Evolutionary conservation across 208 protist genomes (phyloP), one percentile per base, ranked within the genome.

Genomic region (Porcisia deanei): DNA sequence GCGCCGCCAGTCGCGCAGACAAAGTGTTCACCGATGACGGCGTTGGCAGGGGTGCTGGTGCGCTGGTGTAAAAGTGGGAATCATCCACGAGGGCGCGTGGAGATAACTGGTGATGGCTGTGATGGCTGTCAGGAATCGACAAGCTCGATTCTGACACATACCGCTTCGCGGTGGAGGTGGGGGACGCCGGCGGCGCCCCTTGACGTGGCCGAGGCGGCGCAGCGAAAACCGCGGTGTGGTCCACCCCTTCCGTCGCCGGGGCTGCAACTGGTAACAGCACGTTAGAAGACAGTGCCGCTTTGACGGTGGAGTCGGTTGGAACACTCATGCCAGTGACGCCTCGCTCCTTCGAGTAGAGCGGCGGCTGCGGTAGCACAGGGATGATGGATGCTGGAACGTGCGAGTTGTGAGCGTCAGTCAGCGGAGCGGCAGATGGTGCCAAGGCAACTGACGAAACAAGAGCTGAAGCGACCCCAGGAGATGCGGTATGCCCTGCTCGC

Each of bases 1-100:
- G 73, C 20, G 66, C 78, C 34, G 78, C 73, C 58, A 82, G 49
- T 2, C 78, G 72, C 1, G 78, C 78, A 7, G 78, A 82, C 12
- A 82, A 63, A 0, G 78, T 75, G 25, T 66, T 41, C 10, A 75
- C 66, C 1, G 73, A 71, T 6, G 72, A 69, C 2, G 72, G 71
- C 3, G 39, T 14, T 1, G 72, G 78, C 55, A 77, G 52, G 52
- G 65, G n/a, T 7, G 22, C 9, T 20, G 53, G 25, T 25, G 41
- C 37, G 1, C 20, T 52, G 45, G 72, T 53, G 41, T 60, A 47
- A 20, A 73, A 41, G 30, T 4, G 59, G 12, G 22, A 41, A 34
- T 54, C 65, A 18, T 52, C 69, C 37, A 49, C 69, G 37, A 63
- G 54, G 20, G 54, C 54, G 45, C 25, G 30, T 9, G 61, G 39